These are phyloP conservation scores for Colletotrichum acutatum DNA, from an alignment of 2,329 filamentous ascomycete genomes.

Conservation along the genomic window DNA sequence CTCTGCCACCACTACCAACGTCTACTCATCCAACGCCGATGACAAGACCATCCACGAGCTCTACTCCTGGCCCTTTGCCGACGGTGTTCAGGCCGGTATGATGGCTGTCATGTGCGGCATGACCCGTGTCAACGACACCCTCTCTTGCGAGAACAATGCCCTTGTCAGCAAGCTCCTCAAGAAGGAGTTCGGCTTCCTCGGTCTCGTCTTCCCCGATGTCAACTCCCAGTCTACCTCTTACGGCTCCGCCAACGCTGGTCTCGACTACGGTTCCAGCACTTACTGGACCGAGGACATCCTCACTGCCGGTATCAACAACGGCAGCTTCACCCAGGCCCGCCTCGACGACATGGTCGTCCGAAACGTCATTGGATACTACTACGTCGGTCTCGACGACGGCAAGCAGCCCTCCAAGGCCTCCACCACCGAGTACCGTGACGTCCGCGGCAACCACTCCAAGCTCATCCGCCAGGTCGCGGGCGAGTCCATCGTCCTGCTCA, in stretches of 20 bases:
- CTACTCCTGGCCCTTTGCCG: constrained; percentile 52
- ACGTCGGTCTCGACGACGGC: constrained; percentile 64
- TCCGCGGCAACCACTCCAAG: constrained; percentile 29
- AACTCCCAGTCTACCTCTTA: constrained; percentile 66
- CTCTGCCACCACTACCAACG: constrained; percentile 63
- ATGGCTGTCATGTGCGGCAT: constrained; percentile 66
- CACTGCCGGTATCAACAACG: constrained; percentile 62
- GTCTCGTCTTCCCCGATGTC: constrained; percentile 41
- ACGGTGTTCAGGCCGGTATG: constrained; percentile 64
- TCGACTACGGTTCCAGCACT: constrained; percentile 66
- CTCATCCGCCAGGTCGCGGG: constrained; percentile 43
- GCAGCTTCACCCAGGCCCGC: constrained; percentile 65
- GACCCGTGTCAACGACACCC: constrained; percentile 63
- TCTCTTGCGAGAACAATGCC: constrained; percentile 10
- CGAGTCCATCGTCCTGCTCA: constrained; percentile 75
- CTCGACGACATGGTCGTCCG: constrained; percentile 70
- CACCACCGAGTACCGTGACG: constrained; percentile 51
- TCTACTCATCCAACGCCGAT: constrained; percentile 59
- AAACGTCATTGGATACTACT: constrained; percentile 64
- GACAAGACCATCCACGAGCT: constrained; percentile 45
- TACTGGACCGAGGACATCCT: constrained; percentile 59
- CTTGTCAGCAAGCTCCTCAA: constrained; percentile 4
- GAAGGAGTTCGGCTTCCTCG: constrained; percentile 17
- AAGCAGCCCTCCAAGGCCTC: constrained; percentile 69
- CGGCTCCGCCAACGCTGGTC: constrained; percentile 58